A percentile compares a stretch with the other conserved stretches of the same genome.
Evolutionary conservation across 1,284 basidiomycete species (phyloP).

Genomic region (Bjerkandera adusta): DNA sequence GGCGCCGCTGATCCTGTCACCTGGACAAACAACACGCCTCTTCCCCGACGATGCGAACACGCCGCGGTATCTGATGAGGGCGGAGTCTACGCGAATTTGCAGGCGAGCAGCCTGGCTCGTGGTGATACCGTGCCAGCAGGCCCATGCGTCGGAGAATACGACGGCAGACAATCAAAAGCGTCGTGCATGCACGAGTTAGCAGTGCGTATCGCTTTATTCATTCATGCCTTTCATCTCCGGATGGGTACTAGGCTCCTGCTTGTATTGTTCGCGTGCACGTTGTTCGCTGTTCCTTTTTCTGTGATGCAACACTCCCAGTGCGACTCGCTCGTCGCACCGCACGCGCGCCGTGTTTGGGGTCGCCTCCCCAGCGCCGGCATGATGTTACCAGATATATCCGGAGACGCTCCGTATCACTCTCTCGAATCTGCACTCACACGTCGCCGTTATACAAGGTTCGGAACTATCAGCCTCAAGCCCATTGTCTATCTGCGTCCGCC

Average conservation of each 20-base stretch:
- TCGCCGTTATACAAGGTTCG: slow-evolving; percentile 5
- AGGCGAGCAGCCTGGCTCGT: no score
- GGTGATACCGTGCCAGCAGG: no score
- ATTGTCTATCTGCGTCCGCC: slow-evolving; percentile 11
- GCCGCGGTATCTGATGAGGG: no score
- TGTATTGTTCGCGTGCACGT: slow-evolving; percentile 4
- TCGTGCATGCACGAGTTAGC: slow-evolving; percentile 4
- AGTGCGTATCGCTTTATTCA: slow-evolving; percentile 13
- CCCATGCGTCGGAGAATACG: no score
- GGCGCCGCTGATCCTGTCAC: no score
- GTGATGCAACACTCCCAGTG: neutral
- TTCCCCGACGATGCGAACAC: no score
- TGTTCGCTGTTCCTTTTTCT: neutral
- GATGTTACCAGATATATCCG: slow-evolving; percentile 18
- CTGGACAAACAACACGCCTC: no score
- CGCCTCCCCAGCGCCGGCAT: slow-evolving; percentile 7
- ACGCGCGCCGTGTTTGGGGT: slow-evolving; percentile 5
- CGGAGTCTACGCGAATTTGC: no score
- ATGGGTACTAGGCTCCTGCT: neutral
- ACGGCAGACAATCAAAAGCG: no score
- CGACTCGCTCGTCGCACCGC: slow-evolving; percentile 2
- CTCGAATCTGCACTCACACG: slow-evolving; percentile 9
- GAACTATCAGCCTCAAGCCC: slow-evolving; percentile 11
- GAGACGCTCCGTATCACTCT: slow-evolving; percentile 14
- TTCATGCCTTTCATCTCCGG: slow-evolving; percentile 7